These are phyloP conservation scores for Solanum sitiens DNA, from an alignment of 257 asterid genomes.

Conservation along the genomic window DNA sequence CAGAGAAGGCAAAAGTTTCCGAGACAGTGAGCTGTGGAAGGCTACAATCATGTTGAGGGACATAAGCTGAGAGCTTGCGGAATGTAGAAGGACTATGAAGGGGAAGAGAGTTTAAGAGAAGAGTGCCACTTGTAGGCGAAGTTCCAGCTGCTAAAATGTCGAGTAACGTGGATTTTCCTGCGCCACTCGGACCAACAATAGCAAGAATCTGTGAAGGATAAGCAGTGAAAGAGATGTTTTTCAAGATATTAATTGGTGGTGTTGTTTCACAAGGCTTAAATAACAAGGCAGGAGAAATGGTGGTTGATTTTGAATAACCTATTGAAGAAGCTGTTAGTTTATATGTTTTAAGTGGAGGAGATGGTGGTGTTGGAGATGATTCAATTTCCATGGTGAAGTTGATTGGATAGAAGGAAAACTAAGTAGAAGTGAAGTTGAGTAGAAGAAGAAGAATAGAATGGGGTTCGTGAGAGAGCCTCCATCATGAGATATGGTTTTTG, in stretches of 20 bases:
- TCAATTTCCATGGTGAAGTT: neutral
- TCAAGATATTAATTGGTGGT: constrained; percentile 49
- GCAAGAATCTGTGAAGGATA: constrained; percentile 80
- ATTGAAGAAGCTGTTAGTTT: constrained; percentile 67
- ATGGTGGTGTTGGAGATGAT: constrained; percentile 4
- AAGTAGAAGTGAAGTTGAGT: neutral
- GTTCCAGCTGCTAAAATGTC: constrained; percentile 84
- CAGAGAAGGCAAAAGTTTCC: constrained; percentile 70
- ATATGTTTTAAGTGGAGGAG: constrained; percentile 41
- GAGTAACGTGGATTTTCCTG: constrained; percentile 91
- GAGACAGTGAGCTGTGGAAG: constrained; percentile 71
- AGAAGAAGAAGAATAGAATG: neutral
- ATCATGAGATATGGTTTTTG: neutral
- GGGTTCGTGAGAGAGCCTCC: neutral
- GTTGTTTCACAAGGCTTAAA: constrained; percentile 52
- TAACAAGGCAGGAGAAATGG: constrained; percentile 20
- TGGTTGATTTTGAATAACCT: constrained; percentile 57
- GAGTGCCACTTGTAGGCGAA: constrained; percentile 47
- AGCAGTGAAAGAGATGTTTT: constrained; percentile 63
- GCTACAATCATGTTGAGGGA: constrained; percentile 86
- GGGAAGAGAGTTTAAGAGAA: constrained; percentile 59
- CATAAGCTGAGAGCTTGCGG: constrained; percentile 79
- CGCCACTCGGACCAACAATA: constrained; percentile 96
- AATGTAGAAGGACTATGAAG: constrained; percentile 40
- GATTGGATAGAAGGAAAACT: constrained; percentile 3